Conservation (phyloP, 139 green algal species). For the Chlamydomonas incerta region DNA sequence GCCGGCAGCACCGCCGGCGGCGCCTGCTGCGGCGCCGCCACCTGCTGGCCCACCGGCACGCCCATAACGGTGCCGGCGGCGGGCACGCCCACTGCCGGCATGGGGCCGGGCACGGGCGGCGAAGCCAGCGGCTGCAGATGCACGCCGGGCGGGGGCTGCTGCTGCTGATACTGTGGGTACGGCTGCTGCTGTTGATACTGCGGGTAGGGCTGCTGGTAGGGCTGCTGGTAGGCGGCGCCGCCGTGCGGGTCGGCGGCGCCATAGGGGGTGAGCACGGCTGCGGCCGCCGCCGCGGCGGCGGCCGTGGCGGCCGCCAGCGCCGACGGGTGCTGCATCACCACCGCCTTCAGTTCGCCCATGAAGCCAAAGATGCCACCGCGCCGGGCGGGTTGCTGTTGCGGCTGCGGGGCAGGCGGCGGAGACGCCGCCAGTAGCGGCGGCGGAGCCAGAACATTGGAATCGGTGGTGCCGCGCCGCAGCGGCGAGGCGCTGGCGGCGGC, state of each 20-base stretch:
- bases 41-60: too few relatives aligned
- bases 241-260: neutral
- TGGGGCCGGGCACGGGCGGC: too few relatives aligned
- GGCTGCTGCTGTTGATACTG: too few relatives aligned
- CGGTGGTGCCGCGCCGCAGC: neutral
- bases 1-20: too few relatives aligned
- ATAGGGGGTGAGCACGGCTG: neutral
- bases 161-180: too few relatives aligned
- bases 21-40: too few relatives aligned
- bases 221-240: too few relatives aligned
- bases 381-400: neutral
- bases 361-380: neutral
- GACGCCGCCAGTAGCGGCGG: constrained; percentile 20
- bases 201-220: too few relatives aligned
- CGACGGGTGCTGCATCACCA: neutral
- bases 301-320: neutral
- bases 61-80: too few relatives aligned
- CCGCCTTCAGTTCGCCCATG: neutral
- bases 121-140: too few relatives aligned
- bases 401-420: neutral
- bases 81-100: too few relatives aligned
- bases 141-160: too few relatives aligned
- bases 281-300: neutral
- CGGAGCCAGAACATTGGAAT: neutral
- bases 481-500: neutral